Conservation (phyloP, 257 asterid genomes). For the Solanum gandarillasii region DNA sequence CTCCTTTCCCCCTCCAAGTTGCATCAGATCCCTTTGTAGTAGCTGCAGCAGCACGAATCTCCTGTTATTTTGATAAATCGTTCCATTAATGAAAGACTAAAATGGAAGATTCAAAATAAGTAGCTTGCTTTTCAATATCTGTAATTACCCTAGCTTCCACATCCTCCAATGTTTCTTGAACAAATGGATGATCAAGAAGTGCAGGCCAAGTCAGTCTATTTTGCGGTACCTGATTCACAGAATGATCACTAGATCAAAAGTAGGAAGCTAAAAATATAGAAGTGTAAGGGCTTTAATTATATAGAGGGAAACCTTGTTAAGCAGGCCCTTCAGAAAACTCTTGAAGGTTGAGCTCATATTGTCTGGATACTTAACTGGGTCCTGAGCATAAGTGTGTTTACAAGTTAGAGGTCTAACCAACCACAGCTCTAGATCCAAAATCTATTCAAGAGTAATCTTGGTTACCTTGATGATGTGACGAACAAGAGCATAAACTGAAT, state of each 20-base stretch:
- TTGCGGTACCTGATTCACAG: conserved; percentile 65
- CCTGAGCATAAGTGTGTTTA: conserved; percentile 34
- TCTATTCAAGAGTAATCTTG: background rate
- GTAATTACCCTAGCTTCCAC: conserved; percentile 32
- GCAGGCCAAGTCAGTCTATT: conserved; percentile 92
- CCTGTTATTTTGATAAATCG: conserved; percentile 27
- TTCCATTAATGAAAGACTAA: background rate
- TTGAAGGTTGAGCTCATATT: conserved; percentile 74
- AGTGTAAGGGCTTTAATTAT: background rate
- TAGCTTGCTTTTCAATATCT: background rate
- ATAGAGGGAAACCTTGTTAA: conserved; percentile 60
- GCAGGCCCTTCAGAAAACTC: conserved; percentile 87
- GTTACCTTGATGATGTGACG: conserved; percentile 90
- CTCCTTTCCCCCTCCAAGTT: conserved; percentile 35
- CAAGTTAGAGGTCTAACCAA: background rate
- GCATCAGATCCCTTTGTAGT: conserved; percentile 40
- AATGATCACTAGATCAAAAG: conserved; percentile 14
- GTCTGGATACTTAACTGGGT: conserved; percentile 95
- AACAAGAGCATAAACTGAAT: conserved; percentile 94
- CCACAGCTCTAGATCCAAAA: background rate
- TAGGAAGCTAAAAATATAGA: background rate
- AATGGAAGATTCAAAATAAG: conserved; percentile 2
- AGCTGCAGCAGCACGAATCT: conserved; percentile 19
- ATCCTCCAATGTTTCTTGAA: conserved; percentile 44
- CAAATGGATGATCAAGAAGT: conserved; percentile 96